A percentile compares a stretch with the other conserved stretches of the same genome.
These are phyloP conservation scores for Mycena venus DNA, from an alignment of 768 basidiomycete species.

Conservation along the genomic window DNA sequence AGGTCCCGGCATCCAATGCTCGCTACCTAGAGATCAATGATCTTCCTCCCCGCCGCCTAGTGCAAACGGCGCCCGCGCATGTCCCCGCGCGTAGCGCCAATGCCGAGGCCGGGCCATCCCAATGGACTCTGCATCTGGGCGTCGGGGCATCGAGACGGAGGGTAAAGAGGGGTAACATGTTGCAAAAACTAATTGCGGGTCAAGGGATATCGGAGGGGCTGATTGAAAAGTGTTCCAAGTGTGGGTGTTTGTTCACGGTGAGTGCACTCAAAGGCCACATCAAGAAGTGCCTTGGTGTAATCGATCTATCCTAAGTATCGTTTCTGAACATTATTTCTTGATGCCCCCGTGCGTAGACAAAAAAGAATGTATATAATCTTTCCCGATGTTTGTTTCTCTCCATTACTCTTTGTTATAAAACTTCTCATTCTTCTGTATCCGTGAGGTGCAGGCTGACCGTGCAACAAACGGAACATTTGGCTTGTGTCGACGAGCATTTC, in stretches of 20 bases:
- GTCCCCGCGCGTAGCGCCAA: neutral
- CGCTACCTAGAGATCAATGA: neutral
- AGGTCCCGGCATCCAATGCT: neutral
- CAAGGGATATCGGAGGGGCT: neutral
- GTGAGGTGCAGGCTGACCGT: too few species aligned
- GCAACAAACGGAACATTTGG: too few species aligned
- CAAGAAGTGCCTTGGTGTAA: too few species aligned
- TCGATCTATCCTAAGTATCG: too few species aligned
- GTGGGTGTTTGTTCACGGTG: neutral
- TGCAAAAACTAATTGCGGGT: neutral
- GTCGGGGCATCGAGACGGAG: neutral
- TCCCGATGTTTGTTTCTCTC: too few species aligned
- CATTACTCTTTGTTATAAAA: too few species aligned
- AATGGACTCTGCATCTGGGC: neutral
- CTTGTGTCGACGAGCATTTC: too few species aligned
- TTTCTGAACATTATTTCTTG: too few species aligned
- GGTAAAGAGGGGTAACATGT: neutral
- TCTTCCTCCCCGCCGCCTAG: neutral
- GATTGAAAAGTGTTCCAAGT: neutral
- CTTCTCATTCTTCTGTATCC: too few species aligned
- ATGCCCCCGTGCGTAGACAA: too few species aligned
- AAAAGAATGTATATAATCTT: too few species aligned
- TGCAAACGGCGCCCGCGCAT: neutral
- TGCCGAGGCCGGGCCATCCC: neutral
- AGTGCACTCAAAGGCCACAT: too few species aligned